phyloP scores from a whole-genome alignment of 306 rosid species.

The Crotalaria pallida region DNA sequence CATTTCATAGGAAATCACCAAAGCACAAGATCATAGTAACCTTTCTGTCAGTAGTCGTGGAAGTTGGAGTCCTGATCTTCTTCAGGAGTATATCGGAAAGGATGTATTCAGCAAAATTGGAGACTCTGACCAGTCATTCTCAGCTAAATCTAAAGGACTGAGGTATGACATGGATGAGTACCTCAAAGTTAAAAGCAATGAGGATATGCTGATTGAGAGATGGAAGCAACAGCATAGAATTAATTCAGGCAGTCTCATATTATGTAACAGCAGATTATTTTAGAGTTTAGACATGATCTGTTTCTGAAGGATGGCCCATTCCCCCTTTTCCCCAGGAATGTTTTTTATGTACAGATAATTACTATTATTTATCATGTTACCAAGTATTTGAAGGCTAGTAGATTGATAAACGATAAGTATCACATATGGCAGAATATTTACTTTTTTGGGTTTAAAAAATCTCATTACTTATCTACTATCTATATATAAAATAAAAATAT shows the following conservation, averaged over 20 bases:
- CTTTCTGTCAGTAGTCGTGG: constrained; percentile 70
- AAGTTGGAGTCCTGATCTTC: constrained; percentile 75
- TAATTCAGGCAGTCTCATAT: constrained; percentile 54
- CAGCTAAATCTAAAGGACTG: constrained; percentile 36
- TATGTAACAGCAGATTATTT: constrained; percentile 52
- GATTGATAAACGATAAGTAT: background rate
- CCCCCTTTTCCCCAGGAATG: background rate
- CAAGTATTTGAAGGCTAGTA: background rate
- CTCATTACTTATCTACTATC: background rate
- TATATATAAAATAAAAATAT: no score
- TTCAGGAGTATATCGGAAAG: constrained; percentile 45
- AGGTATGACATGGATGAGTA: constrained; percentile 64
- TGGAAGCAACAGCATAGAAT: constrained; percentile 61
- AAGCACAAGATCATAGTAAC: constrained; percentile 36
- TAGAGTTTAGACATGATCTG: constrained; percentile 36
- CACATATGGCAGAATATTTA: background rate
- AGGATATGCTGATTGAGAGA: constrained; percentile 60
- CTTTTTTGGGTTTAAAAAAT: background rate
- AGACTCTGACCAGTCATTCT: constrained; percentile 26
- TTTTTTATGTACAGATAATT: constrained; percentile 30
- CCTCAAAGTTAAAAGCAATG: constrained; percentile 48
- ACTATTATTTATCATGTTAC: background rate
- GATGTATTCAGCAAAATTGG: constrained; percentile 34
- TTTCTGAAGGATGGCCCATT: background rate
- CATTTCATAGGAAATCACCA: constrained; percentile 37